A percentile compares a stretch with the other conserved stretches of the same genome.
Evolutionary conservation across 192 early-diverging fungal genomes (phyloP).

Genomic region (Rhizoclosmatium sp.): DNA sequence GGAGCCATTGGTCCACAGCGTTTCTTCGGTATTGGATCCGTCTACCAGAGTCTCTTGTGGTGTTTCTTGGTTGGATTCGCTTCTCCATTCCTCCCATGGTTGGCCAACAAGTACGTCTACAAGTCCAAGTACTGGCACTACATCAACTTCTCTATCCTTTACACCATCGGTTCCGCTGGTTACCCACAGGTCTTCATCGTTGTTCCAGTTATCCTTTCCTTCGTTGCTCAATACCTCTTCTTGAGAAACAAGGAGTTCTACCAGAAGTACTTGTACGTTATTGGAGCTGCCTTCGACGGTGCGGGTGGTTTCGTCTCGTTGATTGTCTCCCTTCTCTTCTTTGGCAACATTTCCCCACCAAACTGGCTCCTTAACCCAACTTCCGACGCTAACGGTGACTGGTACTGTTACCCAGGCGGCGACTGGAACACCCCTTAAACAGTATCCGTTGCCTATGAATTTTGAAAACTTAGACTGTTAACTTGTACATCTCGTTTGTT

Average conservation of each 20-base stretch:
- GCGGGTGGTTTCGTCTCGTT: conserved; percentile 34
- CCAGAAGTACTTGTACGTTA: conserved; percentile 62
- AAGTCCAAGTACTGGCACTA: conserved; percentile 48
- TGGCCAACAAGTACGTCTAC: conserved; percentile 40
- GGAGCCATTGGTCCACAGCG: conserved; percentile 76
- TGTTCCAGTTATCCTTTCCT: conserved; percentile 47
- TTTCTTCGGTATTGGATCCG: conserved; percentile 63
- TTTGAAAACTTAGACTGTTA: too few relatives aligned
- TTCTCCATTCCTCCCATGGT: conserved; percentile 47
- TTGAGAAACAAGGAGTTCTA: conserved; percentile 44
- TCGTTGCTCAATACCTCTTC: conserved; percentile 60
- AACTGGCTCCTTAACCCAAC: conserved; percentile 15
- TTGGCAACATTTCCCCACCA: not conserved
- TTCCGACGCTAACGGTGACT: conserved; percentile 4
- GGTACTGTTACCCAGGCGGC: conserved; percentile 12
- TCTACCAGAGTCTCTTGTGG: conserved; percentile 43
- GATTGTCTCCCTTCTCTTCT: conserved; percentile 10
- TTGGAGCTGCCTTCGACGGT: conserved; percentile 62
- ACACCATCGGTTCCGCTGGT: conserved; percentile 21
- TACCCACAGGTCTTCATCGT: conserved; percentile 36
- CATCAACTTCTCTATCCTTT: conserved; percentile 40
- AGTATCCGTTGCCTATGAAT: too few relatives aligned
- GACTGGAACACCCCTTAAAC: not conserved
- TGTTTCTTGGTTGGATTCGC: conserved; percentile 45
- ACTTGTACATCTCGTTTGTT: too few relatives aligned